Base-by-base conservation (phyloP, 148 eudicot species). In the Chenopodium suecicum region DNA sequence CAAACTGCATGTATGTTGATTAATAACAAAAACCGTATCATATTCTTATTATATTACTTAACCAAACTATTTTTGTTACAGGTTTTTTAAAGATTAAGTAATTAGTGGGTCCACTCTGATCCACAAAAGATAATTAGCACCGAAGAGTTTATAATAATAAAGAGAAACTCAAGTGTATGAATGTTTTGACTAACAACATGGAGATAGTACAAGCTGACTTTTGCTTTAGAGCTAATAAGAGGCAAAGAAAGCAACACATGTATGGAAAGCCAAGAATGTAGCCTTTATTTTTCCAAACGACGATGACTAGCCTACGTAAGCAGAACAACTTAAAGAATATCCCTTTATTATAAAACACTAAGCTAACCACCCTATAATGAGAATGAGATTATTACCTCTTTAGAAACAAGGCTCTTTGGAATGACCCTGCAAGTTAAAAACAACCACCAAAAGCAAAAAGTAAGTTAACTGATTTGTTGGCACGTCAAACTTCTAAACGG, bases 361-460 rank as follows among this genome's bases (percentile, higher is more conserved):
- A 68, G 74, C 32, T 48, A 20, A 56, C 77, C 54, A 67, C 22
- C 23, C 20, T 73, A 34, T 50, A 62, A 76, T 76, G 60, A 77
- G 80, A 86, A 76, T 84, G 78, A 46, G 78, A 83, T 84, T 78
- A 74, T 77, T 90, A 95, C 98, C 98, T 92, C 98, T 81, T 88
- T 88, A 46, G 94, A 89, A 92, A 91, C 91, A 29, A 95, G 92
- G 76, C 93, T 93, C 90, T 92, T 91, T 48, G 98, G 98, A 82
- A 95, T 95, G 48, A 95, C 90, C 85, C 98, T 95, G 93, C 88
- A 52, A 82, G 27, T 56, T 56, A 25, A 78, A 71, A 48, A 23
- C 76, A 73, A 48, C 76, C 58, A 41, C 85, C 80, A 75, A 63
- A 78, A 78, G 68, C 65, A 82, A 82, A 75, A 79, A 34, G 69